Evolutionary conservation across 108 stramenopile species (phyloP).

Genomic region (Cyclotella sp.): DNA sequence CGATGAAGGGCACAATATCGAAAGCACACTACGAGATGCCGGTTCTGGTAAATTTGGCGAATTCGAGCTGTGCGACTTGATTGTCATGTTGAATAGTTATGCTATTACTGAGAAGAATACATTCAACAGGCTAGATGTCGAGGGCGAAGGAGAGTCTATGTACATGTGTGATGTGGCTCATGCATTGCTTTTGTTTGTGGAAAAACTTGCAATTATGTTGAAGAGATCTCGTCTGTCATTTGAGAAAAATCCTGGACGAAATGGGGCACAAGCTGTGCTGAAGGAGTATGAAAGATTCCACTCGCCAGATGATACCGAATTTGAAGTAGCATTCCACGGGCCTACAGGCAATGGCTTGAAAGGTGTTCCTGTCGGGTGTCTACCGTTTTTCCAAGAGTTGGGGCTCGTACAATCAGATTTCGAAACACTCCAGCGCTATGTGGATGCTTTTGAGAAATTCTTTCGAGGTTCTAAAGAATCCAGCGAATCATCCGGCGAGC

Average conservation of each 20-base stretch:
- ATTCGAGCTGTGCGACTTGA: conserved; percentile 69
- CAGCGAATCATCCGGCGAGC: conserved; percentile 24
- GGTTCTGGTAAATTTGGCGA: conserved; percentile 68
- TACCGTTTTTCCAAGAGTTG: conserved; percentile 53
- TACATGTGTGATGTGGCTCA: conserved; percentile 66
- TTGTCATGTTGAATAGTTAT: conserved; percentile 52
- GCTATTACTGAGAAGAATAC: conserved; percentile 40
- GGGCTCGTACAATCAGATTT: conserved; percentile 33
- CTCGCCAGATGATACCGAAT: conserved; percentile 65
- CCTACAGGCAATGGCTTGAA: conserved; percentile 64
- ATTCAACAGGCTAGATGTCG: conserved; percentile 38
- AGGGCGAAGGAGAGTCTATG: conserved; percentile 28
- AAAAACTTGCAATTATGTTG: conserved; percentile 60
- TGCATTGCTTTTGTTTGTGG: conserved; percentile 69
- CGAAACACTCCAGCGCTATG: not conserved
- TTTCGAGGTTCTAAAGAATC: conserved; percentile 23
- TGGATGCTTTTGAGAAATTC: conserved; percentile 42
- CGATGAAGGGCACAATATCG: conserved; percentile 98
- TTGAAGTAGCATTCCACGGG: conserved; percentile 65
- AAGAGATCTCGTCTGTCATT: conserved; percentile 44
- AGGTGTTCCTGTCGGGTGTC: conserved; percentile 67
- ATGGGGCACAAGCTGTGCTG: conserved; percentile 42
- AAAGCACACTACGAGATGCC: conserved; percentile 69
- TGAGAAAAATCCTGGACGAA: conserved; percentile 57
- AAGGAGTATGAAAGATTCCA: conserved; percentile 56